Conservation (phyloP, 2,329 filamentous ascomycete species). For the Trichoderma simmonsii region DNA sequence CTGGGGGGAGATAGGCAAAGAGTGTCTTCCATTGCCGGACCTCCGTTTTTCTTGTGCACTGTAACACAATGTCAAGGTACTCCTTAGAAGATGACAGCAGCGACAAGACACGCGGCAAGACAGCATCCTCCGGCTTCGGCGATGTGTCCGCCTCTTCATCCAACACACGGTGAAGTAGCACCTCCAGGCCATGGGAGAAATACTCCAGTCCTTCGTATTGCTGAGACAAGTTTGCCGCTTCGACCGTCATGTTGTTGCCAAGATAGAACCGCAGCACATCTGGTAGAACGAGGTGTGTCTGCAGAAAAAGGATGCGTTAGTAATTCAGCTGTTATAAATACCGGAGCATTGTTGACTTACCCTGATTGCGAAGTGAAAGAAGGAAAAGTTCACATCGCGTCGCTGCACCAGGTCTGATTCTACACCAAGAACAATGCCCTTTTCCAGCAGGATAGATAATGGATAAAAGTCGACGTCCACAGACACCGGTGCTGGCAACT, state of each 20-base stretch:
- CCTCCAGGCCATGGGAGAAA: slow-evolving; percentile 87
- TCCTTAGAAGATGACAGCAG: slow-evolving; percentile 71
- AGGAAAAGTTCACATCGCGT: slow-evolving; percentile 85
- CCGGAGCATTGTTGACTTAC: slow-evolving; percentile 50
- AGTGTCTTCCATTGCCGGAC: slow-evolving; percentile 91
- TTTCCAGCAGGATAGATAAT: slow-evolving; percentile 79
- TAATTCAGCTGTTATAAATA: not conserved
- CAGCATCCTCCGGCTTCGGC: slow-evolving; percentile 59
- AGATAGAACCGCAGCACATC: slow-evolving; percentile 81
- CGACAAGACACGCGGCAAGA: slow-evolving; percentile 62
- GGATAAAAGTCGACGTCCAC: slow-evolving; percentile 95
- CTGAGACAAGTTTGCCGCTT: slow-evolving; percentile 76
- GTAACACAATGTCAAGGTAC: slow-evolving; percentile 92
- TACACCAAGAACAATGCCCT: slow-evolving; percentile 85
- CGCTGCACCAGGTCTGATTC: slow-evolving; percentile 93
- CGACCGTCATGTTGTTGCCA: slow-evolving; percentile 69
- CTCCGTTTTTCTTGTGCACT: slow-evolving; percentile 96
- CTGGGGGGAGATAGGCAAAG: slow-evolving; percentile 86
- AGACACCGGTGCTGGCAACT: slow-evolving; percentile 70
- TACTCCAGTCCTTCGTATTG: slow-evolving; percentile 87
- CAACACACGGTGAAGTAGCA: slow-evolving; percentile 86
- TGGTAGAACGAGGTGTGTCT: slow-evolving; percentile 92
- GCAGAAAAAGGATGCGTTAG: not conserved
- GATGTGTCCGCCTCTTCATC: slow-evolving; percentile 86
- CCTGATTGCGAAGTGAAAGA: slow-evolving; percentile 81